Percentiles rank a stretch among this genome's conserved stretches.
Evolutionary conservation across 73 alveolate species (phyloP).

Genomic region (Paramecium sonneborni): DNA sequence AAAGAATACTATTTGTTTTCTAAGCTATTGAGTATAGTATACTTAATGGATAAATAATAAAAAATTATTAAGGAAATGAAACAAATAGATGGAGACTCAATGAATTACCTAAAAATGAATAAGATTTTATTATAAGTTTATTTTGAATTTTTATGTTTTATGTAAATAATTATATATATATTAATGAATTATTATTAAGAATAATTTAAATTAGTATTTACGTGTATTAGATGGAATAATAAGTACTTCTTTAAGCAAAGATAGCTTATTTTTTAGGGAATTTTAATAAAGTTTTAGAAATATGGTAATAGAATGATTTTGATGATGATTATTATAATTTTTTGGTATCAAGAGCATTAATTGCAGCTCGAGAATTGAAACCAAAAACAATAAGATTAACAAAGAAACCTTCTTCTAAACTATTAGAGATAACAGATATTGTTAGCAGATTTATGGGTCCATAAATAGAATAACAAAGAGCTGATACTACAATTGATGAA

Average conservation of each 20-base stretch:
- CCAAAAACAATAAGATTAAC: background rate
- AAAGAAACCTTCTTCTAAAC: constrained; percentile 18
- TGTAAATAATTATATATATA: too few species aligned
- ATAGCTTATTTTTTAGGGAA: constrained; percentile 42
- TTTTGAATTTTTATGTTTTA: background rate
- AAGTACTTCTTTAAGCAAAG: constrained; percentile 24
- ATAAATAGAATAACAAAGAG: background rate
- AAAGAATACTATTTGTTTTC: background rate
- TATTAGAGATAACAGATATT: constrained; percentile 1
- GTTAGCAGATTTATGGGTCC: constrained; percentile 41
- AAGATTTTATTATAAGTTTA: background rate
- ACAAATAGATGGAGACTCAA: background rate
- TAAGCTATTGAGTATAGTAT: background rate
- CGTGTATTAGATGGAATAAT: constrained; percentile 28
- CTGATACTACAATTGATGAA: background rate
- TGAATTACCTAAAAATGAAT: background rate
- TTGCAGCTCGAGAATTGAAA: constrained; percentile 50
- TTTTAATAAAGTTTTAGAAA: constrained; percentile 25
- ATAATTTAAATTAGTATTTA: background rate
- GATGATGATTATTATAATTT: constrained; percentile 30
- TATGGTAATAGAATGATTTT: constrained; percentile 20
- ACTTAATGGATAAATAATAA: background rate
- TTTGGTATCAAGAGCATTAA: constrained; percentile 53
- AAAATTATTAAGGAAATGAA: background rate
- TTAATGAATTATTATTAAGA: background rate